A percentile compares a stretch with the other conserved stretches of the same genome.
Conservation (phyloP, 2,329 filamentous ascomycete species). For the Claviceps purpurea region DNA sequence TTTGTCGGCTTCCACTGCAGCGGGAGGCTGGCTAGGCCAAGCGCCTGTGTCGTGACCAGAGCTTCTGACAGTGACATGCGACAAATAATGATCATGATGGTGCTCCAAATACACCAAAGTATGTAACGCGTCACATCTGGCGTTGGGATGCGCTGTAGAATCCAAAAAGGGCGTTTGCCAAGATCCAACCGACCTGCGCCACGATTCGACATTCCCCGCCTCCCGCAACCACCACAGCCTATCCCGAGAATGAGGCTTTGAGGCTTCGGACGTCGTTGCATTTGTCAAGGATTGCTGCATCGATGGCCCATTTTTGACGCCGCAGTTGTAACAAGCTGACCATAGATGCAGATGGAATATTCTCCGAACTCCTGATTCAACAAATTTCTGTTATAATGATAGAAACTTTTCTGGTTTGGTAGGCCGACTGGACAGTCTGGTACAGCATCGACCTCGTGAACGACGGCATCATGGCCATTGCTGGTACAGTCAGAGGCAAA, state of each 20-base stretch:
- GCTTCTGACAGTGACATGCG: neutral
- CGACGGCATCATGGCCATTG: neutral
- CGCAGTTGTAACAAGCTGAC: no score
- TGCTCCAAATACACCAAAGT: neutral
- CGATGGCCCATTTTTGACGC: no score
- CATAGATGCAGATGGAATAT: no score
- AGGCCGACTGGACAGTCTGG: neutral
- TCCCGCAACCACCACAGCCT: neutral
- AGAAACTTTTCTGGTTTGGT: neutral
- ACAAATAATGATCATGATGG: neutral
- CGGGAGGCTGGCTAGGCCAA: no score
- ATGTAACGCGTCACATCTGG: neutral
- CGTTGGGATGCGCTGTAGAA: neutral
- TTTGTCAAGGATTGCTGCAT: neutral
- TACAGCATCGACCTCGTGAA: neutral
- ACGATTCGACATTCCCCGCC: neutral
- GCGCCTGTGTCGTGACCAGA: neutral
- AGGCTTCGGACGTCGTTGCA: neutral
- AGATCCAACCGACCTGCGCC: conserved; percentile 3
- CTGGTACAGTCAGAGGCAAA: neutral
- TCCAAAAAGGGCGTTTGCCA: neutral
- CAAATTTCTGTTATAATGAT: no score
- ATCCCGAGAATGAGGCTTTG: no score
- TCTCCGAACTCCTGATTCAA: no score
- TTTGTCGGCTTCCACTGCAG: neutral